These are phyloP conservation scores for barley (Hordeum vulgare) DNA, from an alignment of 176 grass and related monocot species.

Conservation along the genomic window DNA sequence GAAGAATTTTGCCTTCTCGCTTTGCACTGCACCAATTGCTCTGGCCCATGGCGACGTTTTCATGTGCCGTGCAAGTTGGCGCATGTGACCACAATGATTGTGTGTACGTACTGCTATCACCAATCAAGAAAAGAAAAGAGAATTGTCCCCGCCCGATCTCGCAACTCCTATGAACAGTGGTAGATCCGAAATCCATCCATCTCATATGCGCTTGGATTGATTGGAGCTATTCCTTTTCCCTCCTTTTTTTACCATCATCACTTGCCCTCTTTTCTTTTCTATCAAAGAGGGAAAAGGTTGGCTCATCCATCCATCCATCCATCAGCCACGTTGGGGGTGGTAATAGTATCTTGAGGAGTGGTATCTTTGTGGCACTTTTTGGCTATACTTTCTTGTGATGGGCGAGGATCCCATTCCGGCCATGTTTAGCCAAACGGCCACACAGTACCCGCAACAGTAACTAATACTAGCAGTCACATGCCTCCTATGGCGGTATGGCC, in stretches of 20 bases:
- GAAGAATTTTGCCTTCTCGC: neutral
- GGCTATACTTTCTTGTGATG: neutral
- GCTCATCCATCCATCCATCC: neutral
- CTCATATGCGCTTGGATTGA: no score
- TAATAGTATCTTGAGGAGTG: no score
- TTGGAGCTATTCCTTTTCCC: neutral
- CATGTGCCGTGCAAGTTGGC: conserved; percentile 13
- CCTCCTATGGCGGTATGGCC: neutral
- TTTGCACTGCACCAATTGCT: conserved; percentile 3
- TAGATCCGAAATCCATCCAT: conserved; percentile 8
- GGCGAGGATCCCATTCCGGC: neutral
- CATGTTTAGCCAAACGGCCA: neutral
- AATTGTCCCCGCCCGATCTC: conserved; percentile 9
- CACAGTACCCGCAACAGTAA: neutral
- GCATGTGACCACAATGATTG: conserved; percentile 23
- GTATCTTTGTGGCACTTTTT: neutral
- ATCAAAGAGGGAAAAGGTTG: neutral
- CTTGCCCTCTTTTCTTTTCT: neutral
- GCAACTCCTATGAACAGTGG: conserved; percentile 11
- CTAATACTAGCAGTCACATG: neutral
- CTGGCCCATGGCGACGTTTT: neutral
- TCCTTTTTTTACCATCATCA: neutral
- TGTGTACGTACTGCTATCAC: neutral
- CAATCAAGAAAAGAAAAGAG: no score
- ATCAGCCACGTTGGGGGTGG: neutral